Conservation (phyloP, 768 basidiomycete genomes). For the Pleurotus sapidus region DNA sequence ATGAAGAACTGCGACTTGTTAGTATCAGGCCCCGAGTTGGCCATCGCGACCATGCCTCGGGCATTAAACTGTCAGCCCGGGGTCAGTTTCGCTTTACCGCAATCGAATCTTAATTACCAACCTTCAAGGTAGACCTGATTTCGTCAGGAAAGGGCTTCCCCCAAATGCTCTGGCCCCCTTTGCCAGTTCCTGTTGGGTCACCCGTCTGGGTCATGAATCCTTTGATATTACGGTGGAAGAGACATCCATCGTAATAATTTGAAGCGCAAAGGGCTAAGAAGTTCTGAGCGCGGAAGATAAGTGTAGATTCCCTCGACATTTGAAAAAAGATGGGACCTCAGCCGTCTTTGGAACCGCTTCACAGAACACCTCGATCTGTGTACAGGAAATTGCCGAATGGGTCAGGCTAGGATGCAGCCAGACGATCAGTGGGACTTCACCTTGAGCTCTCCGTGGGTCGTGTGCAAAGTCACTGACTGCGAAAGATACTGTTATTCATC, state of each 20-base stretch:
- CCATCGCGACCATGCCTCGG: conserved; percentile 96
- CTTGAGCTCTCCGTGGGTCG: conserved; percentile 93
- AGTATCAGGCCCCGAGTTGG: conserved; percentile 90
- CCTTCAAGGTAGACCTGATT: conserved; percentile 91
- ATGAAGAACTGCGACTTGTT: conserved; percentile 94
- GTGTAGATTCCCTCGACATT: conserved; percentile 10
- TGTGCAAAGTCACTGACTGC: conserved; percentile 93
- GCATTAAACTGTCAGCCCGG: conserved; percentile 73
- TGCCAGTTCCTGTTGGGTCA: conserved; percentile 87
- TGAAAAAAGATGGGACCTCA: conserved; percentile 53
- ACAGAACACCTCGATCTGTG: conserved; percentile 93
- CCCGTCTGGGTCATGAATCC: conserved; percentile 96
- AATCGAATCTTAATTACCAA: conserved; percentile 25
- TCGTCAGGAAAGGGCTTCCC: conserved; percentile 91
- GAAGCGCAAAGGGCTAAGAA: conserved; percentile 94
- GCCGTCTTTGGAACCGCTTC: conserved; percentile 95
- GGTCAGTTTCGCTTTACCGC: conserved; percentile 18
- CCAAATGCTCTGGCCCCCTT: conserved; percentile 97
- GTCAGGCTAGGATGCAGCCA: not conserved
- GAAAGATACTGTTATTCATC: conserved; percentile 5
- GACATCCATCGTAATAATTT: conserved; percentile 76
- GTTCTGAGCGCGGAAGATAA: conserved; percentile 52
- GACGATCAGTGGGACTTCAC: conserved; percentile 31
- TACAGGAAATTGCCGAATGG: conserved; percentile 5
- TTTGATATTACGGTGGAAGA: conserved; percentile 95